Evolutionary conservation across 768 basidiomycete genomes (phyloP).

Genomic region (Trametes punicea): DNA sequence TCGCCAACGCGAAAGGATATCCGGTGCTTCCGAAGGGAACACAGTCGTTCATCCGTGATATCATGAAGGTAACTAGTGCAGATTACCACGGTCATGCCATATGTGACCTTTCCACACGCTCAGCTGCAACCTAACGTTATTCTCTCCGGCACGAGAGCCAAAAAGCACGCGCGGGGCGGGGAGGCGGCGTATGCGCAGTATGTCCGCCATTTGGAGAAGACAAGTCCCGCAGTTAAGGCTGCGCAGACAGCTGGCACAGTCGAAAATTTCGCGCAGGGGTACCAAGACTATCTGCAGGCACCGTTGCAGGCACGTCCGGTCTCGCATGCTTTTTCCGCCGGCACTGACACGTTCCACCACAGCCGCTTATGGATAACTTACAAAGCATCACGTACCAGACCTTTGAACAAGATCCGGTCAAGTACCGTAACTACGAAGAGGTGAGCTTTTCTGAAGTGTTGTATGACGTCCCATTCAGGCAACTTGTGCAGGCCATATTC

Average conservation of each 20-base stretch:
- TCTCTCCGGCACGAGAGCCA: conserved; percentile 62
- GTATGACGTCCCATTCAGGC: neutral
- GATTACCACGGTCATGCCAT: neutral
- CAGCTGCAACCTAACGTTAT: conserved; percentile 87
- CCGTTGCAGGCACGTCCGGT: conserved; percentile 71
- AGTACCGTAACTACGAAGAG: conserved; percentile 95
- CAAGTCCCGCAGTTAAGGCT: conserved; percentile 64
- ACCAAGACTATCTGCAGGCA: conserved; percentile 93
- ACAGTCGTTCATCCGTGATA: conserved; percentile 85
- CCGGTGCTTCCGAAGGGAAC: conserved; percentile 94
- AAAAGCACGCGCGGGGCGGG: conserved; percentile 76
- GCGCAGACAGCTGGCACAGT: conserved; percentile 67
- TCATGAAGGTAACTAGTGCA: conserved; percentile 67
- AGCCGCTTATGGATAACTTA: conserved; percentile 98
- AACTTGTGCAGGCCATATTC: conserved; percentile 63
- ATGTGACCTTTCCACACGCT: neutral
- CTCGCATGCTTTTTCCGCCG: neutral
- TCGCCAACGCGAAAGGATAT: conserved; percentile 94
- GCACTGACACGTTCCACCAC: neutral
- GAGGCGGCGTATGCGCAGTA: conserved; percentile 90
- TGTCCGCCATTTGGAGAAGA: conserved; percentile 76
- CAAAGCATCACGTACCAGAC: conserved; percentile 95
- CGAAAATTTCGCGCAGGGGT: conserved; percentile 87
- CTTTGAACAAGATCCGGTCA: conserved; percentile 97
- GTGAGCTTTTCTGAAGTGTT: conserved; percentile 32